Evolutionary conservation across 1,284 basidiomycete genomes (phyloP), one percentile per base, ranked within the genome.

Genomic region (Microbotryum silenes-acaulis): DNA sequence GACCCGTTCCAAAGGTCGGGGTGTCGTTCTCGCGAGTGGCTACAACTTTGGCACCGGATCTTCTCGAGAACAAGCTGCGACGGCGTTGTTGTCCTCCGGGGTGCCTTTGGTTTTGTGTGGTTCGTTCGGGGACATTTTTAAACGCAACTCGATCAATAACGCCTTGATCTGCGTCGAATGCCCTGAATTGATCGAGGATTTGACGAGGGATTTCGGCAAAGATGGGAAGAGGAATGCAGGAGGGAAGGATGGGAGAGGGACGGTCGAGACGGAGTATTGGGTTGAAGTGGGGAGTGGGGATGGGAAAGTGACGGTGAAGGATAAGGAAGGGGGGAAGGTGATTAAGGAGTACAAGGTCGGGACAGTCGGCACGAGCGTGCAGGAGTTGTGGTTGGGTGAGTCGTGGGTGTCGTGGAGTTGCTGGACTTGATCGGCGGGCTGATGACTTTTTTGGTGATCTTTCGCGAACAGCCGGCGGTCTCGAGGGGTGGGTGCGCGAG

Each of bases 31-130:
- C 27, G 85, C 96, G 16, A 85, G 91, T 2, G 94, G 96, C 14
- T 97, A 91, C 81, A 99, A 99, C 80, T 98, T 99, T 74, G 94
- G 94, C 67, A 98, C 96, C 0, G 96, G 94, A 9, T 96, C 91
- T 0, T 97, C 92, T n/a, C 86, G 94, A 55, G 94, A 99, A 77
- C 94, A 99, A 76, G 94, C 94, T 2, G 96, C 96, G 18, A 99
- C 94, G 0, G 94, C 94, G 2, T 85, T 99, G 69, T 92, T 94
- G 75, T 84, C 93, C 27, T 89, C 94, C 0, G 93, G 94, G 10
- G 80, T 98, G 10, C 91, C 92, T 1, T 80, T 97, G 55, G 92
- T 99, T 58, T 83, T 99, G 63, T 91, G 91, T 31, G 96, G 93
- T 51, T 93, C 90, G 33, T 98, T 99, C 72, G 94, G 96, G 20